Percentiles rank a stretch among this genome's conserved stretches.
Conservation (phyloP, 345 rosid genomes). For the Aquilaria yunnanensis region DNA sequence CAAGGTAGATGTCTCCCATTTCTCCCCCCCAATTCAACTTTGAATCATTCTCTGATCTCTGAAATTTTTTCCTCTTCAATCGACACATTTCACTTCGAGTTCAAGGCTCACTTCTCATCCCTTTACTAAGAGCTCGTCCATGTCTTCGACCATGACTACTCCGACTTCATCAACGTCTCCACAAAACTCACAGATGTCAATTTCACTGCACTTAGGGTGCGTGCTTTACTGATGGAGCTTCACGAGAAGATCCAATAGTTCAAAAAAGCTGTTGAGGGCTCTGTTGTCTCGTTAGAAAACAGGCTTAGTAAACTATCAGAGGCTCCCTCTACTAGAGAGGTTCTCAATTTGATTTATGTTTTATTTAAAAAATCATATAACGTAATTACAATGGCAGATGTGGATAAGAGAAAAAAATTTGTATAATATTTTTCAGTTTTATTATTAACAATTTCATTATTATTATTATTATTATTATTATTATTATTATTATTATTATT, state of each 20-base stretch:
- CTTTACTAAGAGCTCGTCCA: conserved; percentile 92
- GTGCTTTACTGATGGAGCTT: conserved; percentile 84
- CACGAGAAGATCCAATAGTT: conserved; percentile 83
- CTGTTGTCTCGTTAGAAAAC: conserved; percentile 56
- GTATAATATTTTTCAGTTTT: not conserved
- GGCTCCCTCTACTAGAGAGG: conserved; percentile 85
- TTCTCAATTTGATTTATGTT: conserved; percentile 28
- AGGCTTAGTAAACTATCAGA: conserved; percentile 92
- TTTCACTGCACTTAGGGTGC: conserved; percentile 87
- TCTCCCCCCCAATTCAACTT: conserved; percentile 78
- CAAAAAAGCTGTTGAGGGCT: conserved; percentile 59
- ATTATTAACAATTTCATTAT: not conserved
- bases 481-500: no score
- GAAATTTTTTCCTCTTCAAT: conserved; percentile 77
- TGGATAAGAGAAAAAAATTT: not conserved
- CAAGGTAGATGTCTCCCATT: conserved; percentile 37
- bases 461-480: not conserved
- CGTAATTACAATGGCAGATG: no score
- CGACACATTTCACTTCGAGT: conserved; percentile 89
- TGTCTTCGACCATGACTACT: conserved; percentile 93
- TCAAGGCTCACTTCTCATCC: conserved; percentile 73
- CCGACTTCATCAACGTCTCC: conserved; percentile 90
- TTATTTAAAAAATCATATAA: no score
- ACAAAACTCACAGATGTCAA: conserved; percentile 96
- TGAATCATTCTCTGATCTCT: conserved; percentile 90